Evolutionary conservation across 78 protist genomes (phyloP).

Genomic region (slime mould (Dictyostelium discoideum)): dicty_2.7 NC_007091.3:3456501-3457000

Average conservation of each 20-base stretch:
- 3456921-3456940: neutral
- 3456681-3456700: neutral
- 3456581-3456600: constrained; percentile 15
- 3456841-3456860: constrained; percentile 29
- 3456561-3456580: constrained; percentile 15
- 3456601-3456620: neutral
- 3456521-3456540: constrained; percentile 37
- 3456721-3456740: constrained; percentile 21
- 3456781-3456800: neutral
- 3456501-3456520: constrained; percentile 17
- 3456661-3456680: neutral
- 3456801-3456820: constrained; percentile 13
- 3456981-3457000: neutral
- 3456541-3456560: constrained; percentile 50
- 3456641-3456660: neutral
- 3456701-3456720: constrained; percentile 2
- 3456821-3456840: neutral
- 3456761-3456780: neutral
- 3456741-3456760: neutral
- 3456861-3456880: neutral
- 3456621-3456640: neutral
- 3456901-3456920: constrained; percentile 7
- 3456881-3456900: neutral
- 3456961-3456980: neutral
- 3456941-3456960: neutral